Conservation (phyloP, 139 green algal genomes). For the Chlamydomonas sphaeroides region DNA sequence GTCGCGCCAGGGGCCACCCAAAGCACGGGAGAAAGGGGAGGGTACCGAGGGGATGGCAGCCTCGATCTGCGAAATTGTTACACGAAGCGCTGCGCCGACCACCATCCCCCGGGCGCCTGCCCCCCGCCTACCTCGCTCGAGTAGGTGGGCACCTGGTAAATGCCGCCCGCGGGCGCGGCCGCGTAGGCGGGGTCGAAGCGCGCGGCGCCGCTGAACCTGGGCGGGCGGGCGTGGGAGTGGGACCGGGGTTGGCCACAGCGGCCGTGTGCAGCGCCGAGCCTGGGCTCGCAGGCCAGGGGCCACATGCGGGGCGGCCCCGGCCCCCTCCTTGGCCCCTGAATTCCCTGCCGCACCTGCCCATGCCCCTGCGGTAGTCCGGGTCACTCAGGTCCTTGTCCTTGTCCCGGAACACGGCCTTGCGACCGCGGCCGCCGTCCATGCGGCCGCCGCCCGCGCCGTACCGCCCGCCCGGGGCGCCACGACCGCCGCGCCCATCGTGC, state of each 20-base stretch:
- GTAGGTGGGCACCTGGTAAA: constrained; percentile 44
- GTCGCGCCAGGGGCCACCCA: no score
- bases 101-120: background rate
- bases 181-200: constrained; percentile 25
- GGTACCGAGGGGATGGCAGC: no score
- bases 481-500: constrained; percentile 4
- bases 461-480: constrained; percentile 4
- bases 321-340: no score
- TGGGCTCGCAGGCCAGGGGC: no score
- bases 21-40: no score
- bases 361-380: constrained; percentile 42
- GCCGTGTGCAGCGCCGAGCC: no score
- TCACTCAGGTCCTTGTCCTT: constrained; percentile 46
- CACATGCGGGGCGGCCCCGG: no score
- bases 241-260: no score
- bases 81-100: background rate
- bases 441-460: background rate
- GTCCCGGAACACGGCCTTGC: constrained; percentile 50
- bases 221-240: no score
- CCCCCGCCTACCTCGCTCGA: background rate
- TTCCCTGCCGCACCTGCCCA: constrained; percentile 18
- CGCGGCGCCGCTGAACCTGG: constrained; percentile 26
- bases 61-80: no score
- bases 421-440: constrained; percentile 38
- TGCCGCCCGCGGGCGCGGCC: constrained; percentile 7